Conservation (phyloP, 1,284 basidiomycete genomes). For the Ceratobasidium sp. region DNA sequence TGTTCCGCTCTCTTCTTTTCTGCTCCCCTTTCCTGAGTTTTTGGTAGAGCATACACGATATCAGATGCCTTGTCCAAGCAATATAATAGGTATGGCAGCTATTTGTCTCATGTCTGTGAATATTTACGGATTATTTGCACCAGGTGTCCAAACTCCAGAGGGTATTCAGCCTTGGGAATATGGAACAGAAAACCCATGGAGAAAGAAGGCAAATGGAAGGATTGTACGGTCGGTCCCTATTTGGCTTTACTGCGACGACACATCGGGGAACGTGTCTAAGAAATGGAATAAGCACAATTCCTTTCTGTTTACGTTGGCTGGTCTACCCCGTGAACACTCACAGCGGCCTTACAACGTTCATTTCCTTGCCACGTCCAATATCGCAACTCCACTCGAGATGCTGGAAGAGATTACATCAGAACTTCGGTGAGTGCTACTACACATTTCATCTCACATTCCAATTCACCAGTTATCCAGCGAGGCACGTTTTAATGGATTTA, state of each 20-base stretch:
- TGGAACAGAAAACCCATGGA: conserved; percentile 7
- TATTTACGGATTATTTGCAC: too few relatives aligned
- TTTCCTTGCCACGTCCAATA: conserved; percentile 62
- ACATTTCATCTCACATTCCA: neutral
- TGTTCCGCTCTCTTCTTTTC: neutral
- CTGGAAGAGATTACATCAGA: conserved; percentile 58
- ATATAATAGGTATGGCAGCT: neutral
- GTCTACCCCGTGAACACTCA: conserved; percentile 52
- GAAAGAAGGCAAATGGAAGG: neutral
- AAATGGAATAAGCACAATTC: conserved; percentile 64
- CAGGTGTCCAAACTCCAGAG: neutral
- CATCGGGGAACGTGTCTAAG: conserved; percentile 62
- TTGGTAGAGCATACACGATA: neutral
- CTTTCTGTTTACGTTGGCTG: conserved; percentile 57
- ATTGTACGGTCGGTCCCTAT: conserved; percentile 51
- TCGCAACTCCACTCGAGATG: conserved; percentile 62
- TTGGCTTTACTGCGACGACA: conserved; percentile 63
- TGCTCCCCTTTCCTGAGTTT: neutral
- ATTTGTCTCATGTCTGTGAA: too few relatives aligned
- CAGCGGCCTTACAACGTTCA: conserved; percentile 57
- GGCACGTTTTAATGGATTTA: conserved; percentile 53
- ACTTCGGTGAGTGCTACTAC: conserved; percentile 52
- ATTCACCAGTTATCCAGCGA: neutral
- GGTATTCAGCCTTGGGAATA: too few relatives aligned
- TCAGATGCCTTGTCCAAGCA: neutral